Evolutionary conservation across 2,329 filamentous ascomycete genomes (phyloP), one percentile per base, ranked within the genome.

Genomic region (Ophiostoma quercus): DNA sequence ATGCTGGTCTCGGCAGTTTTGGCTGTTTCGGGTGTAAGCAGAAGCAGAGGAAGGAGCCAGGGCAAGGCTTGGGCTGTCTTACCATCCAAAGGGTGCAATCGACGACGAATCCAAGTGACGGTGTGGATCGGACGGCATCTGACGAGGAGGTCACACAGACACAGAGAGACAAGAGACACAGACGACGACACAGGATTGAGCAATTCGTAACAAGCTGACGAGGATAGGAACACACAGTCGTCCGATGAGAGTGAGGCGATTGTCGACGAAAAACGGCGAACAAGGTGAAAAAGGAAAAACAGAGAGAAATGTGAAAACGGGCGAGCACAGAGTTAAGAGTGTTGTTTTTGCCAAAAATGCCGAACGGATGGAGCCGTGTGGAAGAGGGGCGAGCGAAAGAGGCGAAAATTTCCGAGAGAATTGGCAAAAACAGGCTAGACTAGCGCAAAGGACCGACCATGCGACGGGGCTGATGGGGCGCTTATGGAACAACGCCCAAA

Each of bases 1-100:
- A 74, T 83, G 82, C 73, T 82, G 80, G 71, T 82, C 79, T 72
- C 82, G 80, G 75, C 82, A 84, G 66, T 79, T 81, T 74, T 81
- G 78, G 74, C 81, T 83, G 74, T 69, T 60, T 8, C 0, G 60
- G 25, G 37, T 51, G 34, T 67, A 6, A 34, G 43, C 39, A 66
- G 60, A 25, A n/a, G 6, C 1, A n/a, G n/a, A 60, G 11, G 54
- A 47, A 47, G 16, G 16, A 47, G 25, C 25, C 25, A 7, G 4
- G 43, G 11, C 14, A 22, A 65, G n/a, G 19, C 39, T 12, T 39
- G n/a, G 12, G 8, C 67, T 41, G 9, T 37, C 68, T 67, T 19
- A 71, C 70, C 70, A 71, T 68, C 70, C 70, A 62, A 71, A 71
- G 8, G 70, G 68, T 25, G 70, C 70, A 39, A 39, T 51, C 6